Conservation (phyloP, 2,329 filamentous ascomycete genomes). For the Phialemoniopsis sp. region DNA sequence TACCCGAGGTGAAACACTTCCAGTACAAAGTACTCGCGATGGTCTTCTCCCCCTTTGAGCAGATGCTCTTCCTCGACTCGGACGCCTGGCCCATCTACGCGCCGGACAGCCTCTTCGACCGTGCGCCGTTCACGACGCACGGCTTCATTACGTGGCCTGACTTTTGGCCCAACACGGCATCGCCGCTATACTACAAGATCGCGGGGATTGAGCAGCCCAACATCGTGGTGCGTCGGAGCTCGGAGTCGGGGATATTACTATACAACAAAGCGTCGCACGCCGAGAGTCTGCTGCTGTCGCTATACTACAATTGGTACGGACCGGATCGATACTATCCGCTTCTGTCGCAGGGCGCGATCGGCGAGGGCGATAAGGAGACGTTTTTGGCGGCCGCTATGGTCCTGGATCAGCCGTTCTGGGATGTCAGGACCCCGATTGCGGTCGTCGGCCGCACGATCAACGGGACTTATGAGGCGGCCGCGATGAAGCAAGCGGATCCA, state of each 20-base stretch:
- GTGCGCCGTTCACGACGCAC: constrained; percentile 31
- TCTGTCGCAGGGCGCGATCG: constrained; percentile 38
- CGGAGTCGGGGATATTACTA: constrained; percentile 38
- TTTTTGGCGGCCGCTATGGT: constrained; percentile 38
- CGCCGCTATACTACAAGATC: constrained; percentile 31
- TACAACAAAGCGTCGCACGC: constrained; percentile 35
- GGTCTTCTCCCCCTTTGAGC: constrained; percentile 40
- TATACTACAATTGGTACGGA: constrained; percentile 45
- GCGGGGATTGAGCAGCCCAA: constrained; percentile 22
- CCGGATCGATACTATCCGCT: constrained; percentile 38
- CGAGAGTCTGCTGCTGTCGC: constrained; percentile 35
- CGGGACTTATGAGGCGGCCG: constrained; percentile 14
- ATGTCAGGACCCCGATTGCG: constrained; percentile 20
- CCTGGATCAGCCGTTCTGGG: constrained; percentile 30
- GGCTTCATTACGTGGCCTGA: constrained; percentile 43
- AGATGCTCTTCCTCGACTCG: constrained; percentile 12
- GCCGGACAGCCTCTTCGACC: constrained; percentile 34
- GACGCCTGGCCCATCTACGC: constrained; percentile 8
- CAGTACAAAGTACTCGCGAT: constrained; percentile 44
- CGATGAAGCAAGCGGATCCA: constrained; percentile 24
- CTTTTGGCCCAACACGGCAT: constrained; percentile 34
- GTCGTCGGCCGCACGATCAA: constrained; percentile 12
- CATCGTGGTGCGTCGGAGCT: constrained; percentile 13
- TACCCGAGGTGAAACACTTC: constrained; percentile 32
- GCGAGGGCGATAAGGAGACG: constrained; percentile 47